Conservation (phyloP, 371 early-diverging fungal species). For the Capniomyces stellatus region DNA sequence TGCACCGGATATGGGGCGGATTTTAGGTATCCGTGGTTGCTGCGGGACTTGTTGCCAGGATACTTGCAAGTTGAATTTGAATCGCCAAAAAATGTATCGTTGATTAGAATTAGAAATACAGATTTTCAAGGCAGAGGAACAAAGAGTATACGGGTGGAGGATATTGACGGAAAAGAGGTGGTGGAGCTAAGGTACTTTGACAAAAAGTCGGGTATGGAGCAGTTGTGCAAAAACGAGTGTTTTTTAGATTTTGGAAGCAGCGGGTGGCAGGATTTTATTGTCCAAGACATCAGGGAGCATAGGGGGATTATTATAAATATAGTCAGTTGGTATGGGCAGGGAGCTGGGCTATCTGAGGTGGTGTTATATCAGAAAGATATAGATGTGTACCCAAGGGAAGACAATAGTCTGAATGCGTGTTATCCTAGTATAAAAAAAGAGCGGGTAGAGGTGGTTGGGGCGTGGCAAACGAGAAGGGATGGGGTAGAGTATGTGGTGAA, state of each 20-base stretch:
- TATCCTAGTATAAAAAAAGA: too few species aligned
- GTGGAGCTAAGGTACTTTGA: constrained; percentile 41
- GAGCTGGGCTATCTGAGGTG: constrained; percentile 49
- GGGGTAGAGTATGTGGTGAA: constrained; percentile 5
- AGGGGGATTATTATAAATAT: constrained; percentile 41
- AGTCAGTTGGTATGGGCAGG: constrained; percentile 47
- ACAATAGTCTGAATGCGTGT: constrained; percentile 19
- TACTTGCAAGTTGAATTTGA: constrained; percentile 41
- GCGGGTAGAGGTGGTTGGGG: too few species aligned
- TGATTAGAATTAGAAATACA: constrained; percentile 51
- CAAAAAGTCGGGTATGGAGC: constrained; percentile 23
- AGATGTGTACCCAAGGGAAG: constrained; percentile 15
- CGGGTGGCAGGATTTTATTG: constrained; percentile 38
- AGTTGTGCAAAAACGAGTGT: constrained; percentile 38
- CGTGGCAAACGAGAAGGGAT: too few species aligned
- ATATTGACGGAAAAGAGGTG: constrained; percentile 27
- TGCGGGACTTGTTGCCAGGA: constrained; percentile 41
- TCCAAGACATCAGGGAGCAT: constrained; percentile 20
- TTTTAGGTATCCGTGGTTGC: constrained; percentile 38
- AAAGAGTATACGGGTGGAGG: constrained; percentile 37
- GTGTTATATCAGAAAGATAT: constrained; percentile 41
- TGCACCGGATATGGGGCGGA: constrained; percentile 29
- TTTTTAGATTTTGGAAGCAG: constrained; percentile 28
- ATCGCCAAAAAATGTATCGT: constrained; percentile 35
- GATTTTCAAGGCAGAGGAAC: constrained; percentile 37